Base-by-base conservation (phyloP, 306 rosid species). In the Lablab purpureus region DNA sequence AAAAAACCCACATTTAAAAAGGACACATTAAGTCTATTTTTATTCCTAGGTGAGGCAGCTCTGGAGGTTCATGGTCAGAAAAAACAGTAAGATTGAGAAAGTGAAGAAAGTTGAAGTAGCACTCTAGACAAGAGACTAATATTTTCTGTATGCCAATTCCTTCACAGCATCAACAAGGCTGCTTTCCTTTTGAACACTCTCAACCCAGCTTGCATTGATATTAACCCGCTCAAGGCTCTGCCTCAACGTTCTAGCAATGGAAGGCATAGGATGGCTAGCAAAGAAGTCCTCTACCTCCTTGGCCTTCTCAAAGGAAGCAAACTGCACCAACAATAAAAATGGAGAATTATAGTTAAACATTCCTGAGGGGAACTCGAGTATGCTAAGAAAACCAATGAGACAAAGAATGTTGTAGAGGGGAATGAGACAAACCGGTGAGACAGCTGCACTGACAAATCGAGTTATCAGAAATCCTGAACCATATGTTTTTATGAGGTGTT, bases 231-330 rank as follows among this genome's bases (percentile, higher is more conserved):
- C 99, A 25, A 91, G 86, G 85, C 99, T 95, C 90, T 95, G 99
- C 88, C 85, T 95, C 80, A 95, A 47, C 15, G 96, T 95, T 88
- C 99, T 90, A 30, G 90, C 87, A 37, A 93, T 84, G 10, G 92
- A 27, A 1, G 89, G 86, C 75, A 37, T 85, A 8, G 62, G 47
- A 50, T 76, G 93, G 80, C 18, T 79, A 19, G 85, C 88, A 75
- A 92, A 92, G 89, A 92, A 95, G 78, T 89, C 98, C 84, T 95
- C 95, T 13, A 89, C 79, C 81, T 92, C 99, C 77, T 84, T 85
- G 1, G 87, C 93, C 88, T 93, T 92, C 84, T 95, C 99, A 60
- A 78, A 37, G 14, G 98, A 90, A 34, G 99, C 85, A 90, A 95
- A 93, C 99, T 95, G 94, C 82, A 78, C 10, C 68, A 58, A 55